phyloP scores from a whole-genome alignment of 306 rosid species.

The Gynostemma pentaphyllum region DNA sequence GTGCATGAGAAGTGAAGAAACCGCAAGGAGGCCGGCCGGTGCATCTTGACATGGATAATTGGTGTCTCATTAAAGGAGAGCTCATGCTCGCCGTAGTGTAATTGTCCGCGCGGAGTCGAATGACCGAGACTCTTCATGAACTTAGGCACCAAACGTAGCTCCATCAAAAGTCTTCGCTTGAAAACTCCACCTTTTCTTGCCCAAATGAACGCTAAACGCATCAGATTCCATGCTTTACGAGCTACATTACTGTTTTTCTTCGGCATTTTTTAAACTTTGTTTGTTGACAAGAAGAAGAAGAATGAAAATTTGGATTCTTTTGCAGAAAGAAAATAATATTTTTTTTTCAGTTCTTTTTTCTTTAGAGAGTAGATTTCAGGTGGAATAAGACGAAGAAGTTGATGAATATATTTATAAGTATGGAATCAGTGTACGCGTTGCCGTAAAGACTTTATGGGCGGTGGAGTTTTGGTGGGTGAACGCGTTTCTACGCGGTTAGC shows the following conservation, averaged over 20 bases:
- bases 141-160: slow-evolving; percentile 50
- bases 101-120: not conserved
- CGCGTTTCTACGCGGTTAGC: too few relatives aligned
- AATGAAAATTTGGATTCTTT: not conserved
- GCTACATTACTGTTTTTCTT: slow-evolving; percentile 24
- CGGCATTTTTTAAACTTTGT: slow-evolving; percentile 20
- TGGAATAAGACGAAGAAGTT: not conserved
- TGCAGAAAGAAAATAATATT: not conserved
- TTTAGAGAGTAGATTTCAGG: not conserved
- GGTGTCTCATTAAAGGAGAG: slow-evolving; percentile 81
- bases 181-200: slow-evolving; percentile 66
- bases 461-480: too few relatives aligned
- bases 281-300: not conserved
- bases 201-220: slow-evolving; percentile 64
- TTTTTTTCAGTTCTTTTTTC: too few relatives aligned
- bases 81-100: slow-evolving; percentile 55
- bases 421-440: too few relatives aligned
- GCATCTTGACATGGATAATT: slow-evolving; percentile 36
- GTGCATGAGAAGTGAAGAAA: slow-evolving; percentile 64
- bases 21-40: slow-evolving; percentile 46
- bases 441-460: too few relatives aligned
- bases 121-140: slow-evolving; percentile 37
- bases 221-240: slow-evolving; percentile 49
- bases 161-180: slow-evolving; percentile 41
- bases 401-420: too few relatives aligned